Evolutionary conservation across 306 rosid species (phyloP).

Genomic region (Prunus campanulata): DNA sequence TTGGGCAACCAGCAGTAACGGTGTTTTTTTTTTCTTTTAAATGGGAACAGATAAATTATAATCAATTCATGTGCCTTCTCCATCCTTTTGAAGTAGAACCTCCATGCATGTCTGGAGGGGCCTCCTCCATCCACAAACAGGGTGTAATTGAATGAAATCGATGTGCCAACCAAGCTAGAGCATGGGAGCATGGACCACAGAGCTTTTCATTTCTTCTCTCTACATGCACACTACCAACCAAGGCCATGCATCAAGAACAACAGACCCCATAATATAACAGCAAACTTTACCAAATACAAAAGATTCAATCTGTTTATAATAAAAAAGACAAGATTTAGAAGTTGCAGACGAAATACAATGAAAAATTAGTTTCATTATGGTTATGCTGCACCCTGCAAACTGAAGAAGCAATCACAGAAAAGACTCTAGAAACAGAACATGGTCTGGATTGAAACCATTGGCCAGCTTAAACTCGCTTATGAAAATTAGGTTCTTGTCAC

Average conservation of each 20-base stretch:
- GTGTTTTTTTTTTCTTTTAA: no score
- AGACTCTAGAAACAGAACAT: neutral
- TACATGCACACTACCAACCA: neutral
- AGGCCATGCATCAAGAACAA: neutral
- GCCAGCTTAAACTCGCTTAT: neutral
- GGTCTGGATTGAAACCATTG: neutral
- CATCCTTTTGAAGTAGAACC: neutral
- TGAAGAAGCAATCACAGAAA: no score
- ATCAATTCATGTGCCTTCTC: no score
- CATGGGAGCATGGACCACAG: neutral
- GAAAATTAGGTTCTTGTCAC: neutral
- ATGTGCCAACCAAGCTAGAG: slow-evolving; percentile 9
- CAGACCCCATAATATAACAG: neutral
- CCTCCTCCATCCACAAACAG: neutral
- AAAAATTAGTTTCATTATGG: neutral
- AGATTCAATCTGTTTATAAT: neutral
- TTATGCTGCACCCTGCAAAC: no score
- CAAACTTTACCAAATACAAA: neutral
- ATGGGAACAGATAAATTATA: no score
- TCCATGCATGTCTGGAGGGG: neutral
- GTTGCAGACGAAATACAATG: neutral
- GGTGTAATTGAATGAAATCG: neutral
- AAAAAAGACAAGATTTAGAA: neutral
- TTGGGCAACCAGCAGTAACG: no score
- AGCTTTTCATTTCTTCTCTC: neutral